Evolutionary conservation across 768 basidiomycete species (phyloP).

Genomic region (Exsudoporus frostii): DNA sequence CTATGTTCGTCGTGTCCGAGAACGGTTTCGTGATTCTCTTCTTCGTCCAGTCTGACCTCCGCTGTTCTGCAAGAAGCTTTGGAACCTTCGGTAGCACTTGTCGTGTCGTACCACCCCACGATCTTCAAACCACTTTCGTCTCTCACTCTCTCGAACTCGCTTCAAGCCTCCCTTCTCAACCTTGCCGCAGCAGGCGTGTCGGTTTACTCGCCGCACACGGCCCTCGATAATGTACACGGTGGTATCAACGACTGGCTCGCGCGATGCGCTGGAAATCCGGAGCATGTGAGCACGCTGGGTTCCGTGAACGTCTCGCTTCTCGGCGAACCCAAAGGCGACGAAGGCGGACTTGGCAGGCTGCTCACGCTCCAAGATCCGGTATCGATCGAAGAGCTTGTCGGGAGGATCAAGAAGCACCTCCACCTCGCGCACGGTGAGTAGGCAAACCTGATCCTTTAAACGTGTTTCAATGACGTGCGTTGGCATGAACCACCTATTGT

Average conservation of each 20-base stretch:
- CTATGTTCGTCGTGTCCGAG: conserved; percentile 1
- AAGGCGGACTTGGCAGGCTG: conserved; percentile 67
- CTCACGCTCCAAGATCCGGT: conserved; percentile 60
- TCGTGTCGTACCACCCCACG: conserved; percentile 83
- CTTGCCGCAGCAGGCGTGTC: conserved; percentile 83
- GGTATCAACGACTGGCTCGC: conserved; percentile 94
- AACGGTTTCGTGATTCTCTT: conserved; percentile 20
- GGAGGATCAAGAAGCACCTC: conserved; percentile 68
- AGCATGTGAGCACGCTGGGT: conserved; percentile 28
- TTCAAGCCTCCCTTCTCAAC: conserved; percentile 76
- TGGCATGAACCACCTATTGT: background rate
- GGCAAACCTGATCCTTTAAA: conserved; percentile 11
- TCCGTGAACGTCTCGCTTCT: conserved; percentile 32
- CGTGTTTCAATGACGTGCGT: conserved; percentile 11
- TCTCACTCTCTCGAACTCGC: conserved; percentile 70
- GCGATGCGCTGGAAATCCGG: conserved; percentile 42
- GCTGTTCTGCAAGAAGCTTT: conserved; percentile 70
- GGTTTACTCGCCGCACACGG: conserved; percentile 85
- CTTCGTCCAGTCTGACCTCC: conserved; percentile 58
- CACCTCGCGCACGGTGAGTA: conserved; percentile 53
- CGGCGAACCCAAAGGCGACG: conserved; percentile 40
- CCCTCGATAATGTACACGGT: conserved; percentile 77
- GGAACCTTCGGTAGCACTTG: conserved; percentile 54
- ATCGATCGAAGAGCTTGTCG: conserved; percentile 56
- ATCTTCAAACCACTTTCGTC: conserved; percentile 76